Percentiles rank a stretch among this genome's conserved stretches.
phyloP scores from a whole-genome alignment of 208 protist species.

The Lotmaria passim region DNA sequence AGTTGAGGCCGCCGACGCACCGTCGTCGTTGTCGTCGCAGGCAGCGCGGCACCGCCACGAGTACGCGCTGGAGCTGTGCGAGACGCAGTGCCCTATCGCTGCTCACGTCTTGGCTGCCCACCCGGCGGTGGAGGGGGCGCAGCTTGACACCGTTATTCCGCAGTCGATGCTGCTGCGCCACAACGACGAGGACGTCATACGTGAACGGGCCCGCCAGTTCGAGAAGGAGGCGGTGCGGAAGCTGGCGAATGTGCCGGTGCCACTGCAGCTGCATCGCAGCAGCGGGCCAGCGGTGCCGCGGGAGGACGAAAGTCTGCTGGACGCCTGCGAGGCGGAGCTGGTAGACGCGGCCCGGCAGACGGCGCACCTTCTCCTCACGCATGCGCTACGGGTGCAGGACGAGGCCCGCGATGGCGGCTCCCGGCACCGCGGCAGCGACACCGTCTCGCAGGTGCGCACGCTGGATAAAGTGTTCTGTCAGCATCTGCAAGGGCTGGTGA shows the following conservation, averaged over 20 bases:
- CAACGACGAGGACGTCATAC: slow-evolving; percentile 67
- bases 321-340: slow-evolving; percentile 41
- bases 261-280: slow-evolving; percentile 17
- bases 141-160: slow-evolving; percentile 60
- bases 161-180: slow-evolving; percentile 75
- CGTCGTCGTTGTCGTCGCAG: not conserved
- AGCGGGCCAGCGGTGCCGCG: not conserved
- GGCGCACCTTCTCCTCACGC: slow-evolving; percentile 37
- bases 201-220: slow-evolving; percentile 63
- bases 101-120: slow-evolving; percentile 32
- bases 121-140: slow-evolving; percentile 16
- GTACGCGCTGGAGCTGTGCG: slow-evolving; percentile 33
- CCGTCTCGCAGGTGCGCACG: slow-evolving; percentile 32
- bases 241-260: slow-evolving; percentile 20
- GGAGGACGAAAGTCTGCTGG: slow-evolving; percentile 27
- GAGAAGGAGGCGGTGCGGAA: slow-evolving; percentile 32
- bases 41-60: slow-evolving; percentile 2
- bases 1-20: not conserved
- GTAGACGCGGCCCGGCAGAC: slow-evolving; percentile 38
- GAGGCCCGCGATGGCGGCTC: slow-evolving; percentile 1
- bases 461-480: slow-evolving; percentile 29
- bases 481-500: slow-evolving; percentile 25
- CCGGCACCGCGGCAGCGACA: slow-evolving; percentile 15
- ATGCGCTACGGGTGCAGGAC: slow-evolving; percentile 22
- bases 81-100: slow-evolving; percentile 38